Conservation (phyloP, 2,329 filamentous ascomycete genomes). For the Coniella lustricola region DNA sequence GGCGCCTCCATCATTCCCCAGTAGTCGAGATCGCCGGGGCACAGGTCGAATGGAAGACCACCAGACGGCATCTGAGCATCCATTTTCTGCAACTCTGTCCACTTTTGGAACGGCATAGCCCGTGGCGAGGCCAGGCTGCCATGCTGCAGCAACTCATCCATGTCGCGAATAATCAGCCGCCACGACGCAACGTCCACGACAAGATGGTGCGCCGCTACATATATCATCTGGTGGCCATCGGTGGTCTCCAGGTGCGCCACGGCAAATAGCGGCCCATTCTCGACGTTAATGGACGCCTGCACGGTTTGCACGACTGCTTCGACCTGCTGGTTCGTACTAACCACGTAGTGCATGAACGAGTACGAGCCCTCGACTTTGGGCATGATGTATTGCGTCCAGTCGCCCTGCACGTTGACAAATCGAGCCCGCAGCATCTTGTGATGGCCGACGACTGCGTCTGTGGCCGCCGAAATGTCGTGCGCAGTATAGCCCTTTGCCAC, state of each 20-base stretch:
- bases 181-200: slow-evolving; percentile 45
- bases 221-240: slow-evolving; percentile 40
- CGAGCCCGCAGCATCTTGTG: slow-evolving; percentile 46
- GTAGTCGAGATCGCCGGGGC: slow-evolving; percentile 35
- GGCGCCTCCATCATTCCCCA: slow-evolving; percentile 37
- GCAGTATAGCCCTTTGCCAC: slow-evolving; percentile 34
- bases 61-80: slow-evolving; percentile 13
- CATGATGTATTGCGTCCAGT: slow-evolving; percentile 41
- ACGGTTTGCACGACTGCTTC: slow-evolving; percentile 32
- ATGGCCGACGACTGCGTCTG: slow-evolving; percentile 41
- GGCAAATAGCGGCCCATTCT: slow-evolving; percentile 43
- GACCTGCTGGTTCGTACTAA: slow-evolving; percentile 35
- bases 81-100: slow-evolving; percentile 39
- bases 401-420: slow-evolving; percentile 31
- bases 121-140: slow-evolving; percentile 37
- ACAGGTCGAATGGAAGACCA: slow-evolving; percentile 32
- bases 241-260: slow-evolving; percentile 40
- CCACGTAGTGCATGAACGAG: slow-evolving; percentile 34
- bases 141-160: slow-evolving; percentile 40
- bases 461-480: slow-evolving; percentile 39
- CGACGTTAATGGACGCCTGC: slow-evolving; percentile 40
- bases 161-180: slow-evolving; percentile 41
- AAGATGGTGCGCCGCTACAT: slow-evolving; percentile 44
- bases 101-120: slow-evolving; percentile 41
- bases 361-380: slow-evolving; percentile 36